A percentile compares a stretch with the other conserved stretches of the same genome.
phyloP scores from a whole-genome alignment of 371 early-diverging fungal species.

The Apophysomyces ossiformis region DNA sequence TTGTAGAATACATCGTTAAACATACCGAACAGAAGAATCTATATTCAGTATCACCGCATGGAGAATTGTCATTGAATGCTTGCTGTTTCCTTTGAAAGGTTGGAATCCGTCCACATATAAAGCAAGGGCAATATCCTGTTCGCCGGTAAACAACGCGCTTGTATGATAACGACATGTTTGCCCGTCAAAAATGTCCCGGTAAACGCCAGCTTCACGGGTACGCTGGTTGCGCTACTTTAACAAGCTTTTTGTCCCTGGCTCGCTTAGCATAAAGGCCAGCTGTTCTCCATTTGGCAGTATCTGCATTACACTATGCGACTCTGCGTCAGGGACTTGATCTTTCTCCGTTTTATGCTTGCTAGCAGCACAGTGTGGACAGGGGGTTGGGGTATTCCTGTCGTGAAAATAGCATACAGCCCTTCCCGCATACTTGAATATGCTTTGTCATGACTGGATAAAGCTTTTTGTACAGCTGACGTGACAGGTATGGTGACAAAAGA shows the following conservation, averaged over 20 bases:
- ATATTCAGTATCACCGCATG: conserved; percentile 15
- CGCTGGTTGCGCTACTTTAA: background rate
- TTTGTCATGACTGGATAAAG: background rate
- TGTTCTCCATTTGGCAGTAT: background rate
- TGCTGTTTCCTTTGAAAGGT: background rate
- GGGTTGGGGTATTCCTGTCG: background rate
- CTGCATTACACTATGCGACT: background rate
- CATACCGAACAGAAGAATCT: background rate
- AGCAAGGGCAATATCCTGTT: conserved; percentile 9
- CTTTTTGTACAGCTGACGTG: background rate
- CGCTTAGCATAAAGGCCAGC: background rate
- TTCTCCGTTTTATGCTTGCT: background rate
- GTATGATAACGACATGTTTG: background rate
- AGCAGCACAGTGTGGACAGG: background rate
- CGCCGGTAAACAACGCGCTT: background rate
- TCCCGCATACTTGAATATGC: background rate
- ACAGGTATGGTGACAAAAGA: background rate
- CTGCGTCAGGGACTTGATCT: background rate
- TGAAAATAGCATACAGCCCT: background rate
- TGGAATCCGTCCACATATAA: conserved; percentile 19
- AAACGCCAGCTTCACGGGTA: background rate
- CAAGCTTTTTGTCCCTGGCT: background rate
- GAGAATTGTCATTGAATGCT: conserved; percentile 10
- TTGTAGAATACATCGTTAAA: background rate
- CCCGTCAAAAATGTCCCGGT: conserved; percentile 17